Base-by-base conservation (phyloP, 768 basidiomycete genomes). In the Kwoniella heveanensis region DNA sequence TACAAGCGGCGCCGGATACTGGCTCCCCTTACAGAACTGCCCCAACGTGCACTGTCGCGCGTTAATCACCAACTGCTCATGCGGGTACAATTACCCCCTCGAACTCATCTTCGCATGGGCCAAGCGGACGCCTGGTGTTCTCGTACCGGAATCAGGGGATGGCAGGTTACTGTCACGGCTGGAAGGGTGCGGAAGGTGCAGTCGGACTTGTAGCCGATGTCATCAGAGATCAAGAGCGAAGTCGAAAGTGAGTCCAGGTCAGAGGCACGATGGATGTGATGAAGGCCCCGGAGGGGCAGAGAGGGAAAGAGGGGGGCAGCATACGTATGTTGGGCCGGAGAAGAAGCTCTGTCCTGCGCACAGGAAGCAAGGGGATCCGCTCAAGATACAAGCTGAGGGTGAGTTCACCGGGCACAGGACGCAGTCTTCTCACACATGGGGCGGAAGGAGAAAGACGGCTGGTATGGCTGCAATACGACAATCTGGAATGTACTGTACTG, bases 191-290 rank as follows among this genome's bases (percentile, higher is more conserved):
- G 12, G 47, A 15, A 4, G 19, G n/a, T 57, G 55, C 19, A 57
- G 46, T 47, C 26, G 36, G 24, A 57, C 19, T 10, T 57, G 55
- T 47, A 57, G 55, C 30, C 24, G 55, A 57, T 57, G 55, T 57
- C 55, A 57, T 47, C 55, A 46, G 39, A 8, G 39, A 19, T 44
- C 39, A 10, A 7, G 39, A 44, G 6, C 39, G 8, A 44, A 19
- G 19, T 19, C 17, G 39, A 44, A 44, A 44, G 39, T 19, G 39
- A 4, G 4, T 3, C 8, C 10, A 19, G 39, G 39, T 9, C 8
- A 44, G 9, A 17, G 13, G 7, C 32, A 44, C 17, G 25, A 57
- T 32, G 25, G 27, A n/a, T n/a, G n/a, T n/a, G n/a, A n/a, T n/a
- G n/a, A n/a, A n/a, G n/a, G n/a, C n/a, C n/a, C n/a, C n/a, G n/a